phyloP scores from a whole-genome alignment of 2,329 filamentous ascomycete genomes.

The Aspergillus novofumigatus region DNA sequence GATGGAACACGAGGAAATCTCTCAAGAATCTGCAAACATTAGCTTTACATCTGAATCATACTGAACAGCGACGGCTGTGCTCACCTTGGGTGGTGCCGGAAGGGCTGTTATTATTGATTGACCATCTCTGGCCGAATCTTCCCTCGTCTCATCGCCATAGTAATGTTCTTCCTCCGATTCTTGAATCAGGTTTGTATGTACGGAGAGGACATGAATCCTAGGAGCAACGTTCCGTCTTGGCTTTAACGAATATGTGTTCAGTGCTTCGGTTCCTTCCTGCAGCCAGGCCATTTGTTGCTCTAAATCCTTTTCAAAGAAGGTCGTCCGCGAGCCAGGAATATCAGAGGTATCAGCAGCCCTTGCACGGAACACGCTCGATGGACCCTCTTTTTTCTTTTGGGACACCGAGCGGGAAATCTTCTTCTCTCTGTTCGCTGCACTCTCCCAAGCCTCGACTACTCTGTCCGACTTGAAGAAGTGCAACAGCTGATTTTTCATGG shows the following conservation, averaged over 20 bases:
- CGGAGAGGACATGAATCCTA: conserved; percentile 29
- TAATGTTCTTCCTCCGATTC: conserved; percentile 9
- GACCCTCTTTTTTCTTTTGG: conserved; percentile 22
- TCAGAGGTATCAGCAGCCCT: conserved; percentile 18
- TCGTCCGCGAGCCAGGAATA: conserved; percentile 3
- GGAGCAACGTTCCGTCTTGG: conserved; percentile 23
- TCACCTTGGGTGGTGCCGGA: conserved; percentile 18
- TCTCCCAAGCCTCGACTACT: conserved; percentile 31
- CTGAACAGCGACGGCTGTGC: neutral
- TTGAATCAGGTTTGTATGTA: conserved; percentile 22
- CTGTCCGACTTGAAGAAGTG: conserved; percentile 32
- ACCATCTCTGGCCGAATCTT: conserved; percentile 7
- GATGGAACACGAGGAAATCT: neutral
- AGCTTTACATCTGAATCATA: neutral
- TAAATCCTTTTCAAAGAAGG: conserved; percentile 12
- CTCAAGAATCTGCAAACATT: neutral
- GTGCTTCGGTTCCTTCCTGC: conserved; percentile 20
- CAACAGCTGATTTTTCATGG: conserved; percentile 29
- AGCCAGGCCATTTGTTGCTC: conserved; percentile 29
- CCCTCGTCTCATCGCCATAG: neutral
- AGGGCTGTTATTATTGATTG: conserved; percentile 26
- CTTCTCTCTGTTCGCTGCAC: conserved; percentile 18
- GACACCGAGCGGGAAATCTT: conserved; percentile 9
- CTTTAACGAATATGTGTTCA: conserved; percentile 30
- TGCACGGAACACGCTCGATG: conserved; percentile 28